phyloP scores from a whole-genome alignment of 306 rosid genomes.

The Albizia julibrissin region DNA sequence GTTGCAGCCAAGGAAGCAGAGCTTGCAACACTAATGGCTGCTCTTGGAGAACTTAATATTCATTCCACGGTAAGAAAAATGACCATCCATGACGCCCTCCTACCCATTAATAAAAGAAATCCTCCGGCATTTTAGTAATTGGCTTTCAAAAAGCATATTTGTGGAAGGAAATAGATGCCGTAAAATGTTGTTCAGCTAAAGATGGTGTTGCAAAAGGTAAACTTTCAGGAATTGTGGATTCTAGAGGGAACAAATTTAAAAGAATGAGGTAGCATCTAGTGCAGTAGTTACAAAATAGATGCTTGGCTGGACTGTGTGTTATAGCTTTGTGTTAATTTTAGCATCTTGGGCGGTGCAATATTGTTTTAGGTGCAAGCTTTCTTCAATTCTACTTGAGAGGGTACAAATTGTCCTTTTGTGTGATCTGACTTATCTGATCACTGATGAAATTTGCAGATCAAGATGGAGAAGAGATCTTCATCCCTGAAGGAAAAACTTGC shows the following conservation, averaged over 20 bases:
- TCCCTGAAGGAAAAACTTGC: slow-evolving; percentile 89
- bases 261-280: neutral
- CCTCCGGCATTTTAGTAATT: neutral
- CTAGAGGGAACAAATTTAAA: neutral
- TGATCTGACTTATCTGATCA: slow-evolving; percentile 30
- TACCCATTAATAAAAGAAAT: neutral
- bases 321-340: slow-evolving; percentile 1
- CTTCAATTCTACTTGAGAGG: slow-evolving; percentile 3
- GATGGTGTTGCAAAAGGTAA: neutral
- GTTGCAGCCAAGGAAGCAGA: slow-evolving; percentile 96
- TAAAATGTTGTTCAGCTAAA: slow-evolving; percentile 12
- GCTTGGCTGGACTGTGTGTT: neutral
- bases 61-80: slow-evolving; percentile 65
- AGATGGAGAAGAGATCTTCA: slow-evolving; percentile 64
- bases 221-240: neutral
- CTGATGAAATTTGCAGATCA: slow-evolving; percentile 50
- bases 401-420: neutral
- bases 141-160: neutral
- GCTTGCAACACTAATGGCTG: slow-evolving; percentile 86
- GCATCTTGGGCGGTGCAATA: neutral
- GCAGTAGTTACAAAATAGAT: neutral
- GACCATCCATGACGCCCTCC: neutral
- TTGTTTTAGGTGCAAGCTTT: neutral
- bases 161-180: neutral
- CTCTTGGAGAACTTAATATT: slow-evolving; percentile 86